Percentiles rank a stretch among this genome's conserved stretches.
Conservation (phyloP, 1,139 yeast species). For the Kodamaea sp. region DNA sequence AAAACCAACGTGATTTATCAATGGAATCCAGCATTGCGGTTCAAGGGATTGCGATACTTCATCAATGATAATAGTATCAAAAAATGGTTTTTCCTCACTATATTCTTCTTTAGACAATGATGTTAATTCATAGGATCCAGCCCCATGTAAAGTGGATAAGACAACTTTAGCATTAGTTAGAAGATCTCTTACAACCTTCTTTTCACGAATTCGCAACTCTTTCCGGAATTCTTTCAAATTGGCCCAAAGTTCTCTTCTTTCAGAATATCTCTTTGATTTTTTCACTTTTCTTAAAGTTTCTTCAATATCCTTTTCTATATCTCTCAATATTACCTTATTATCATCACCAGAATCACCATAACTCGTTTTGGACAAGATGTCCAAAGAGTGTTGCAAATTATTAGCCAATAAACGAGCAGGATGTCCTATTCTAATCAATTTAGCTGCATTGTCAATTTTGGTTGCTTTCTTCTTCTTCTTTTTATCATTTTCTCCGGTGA, state of each 20-base stretch:
- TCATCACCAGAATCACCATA: conserved; percentile 38
- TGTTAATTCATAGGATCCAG: conserved; percentile 67
- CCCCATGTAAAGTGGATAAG: conserved; percentile 81
- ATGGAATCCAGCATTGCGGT: conserved; percentile 96
- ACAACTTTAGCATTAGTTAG: conserved; percentile 64
- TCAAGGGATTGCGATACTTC: conserved; percentile 94
- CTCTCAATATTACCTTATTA: conserved; percentile 60
- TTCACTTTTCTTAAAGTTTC: conserved; percentile 54
- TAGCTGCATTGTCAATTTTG: conserved; percentile 41
- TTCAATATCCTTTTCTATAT: conserved; percentile 68
- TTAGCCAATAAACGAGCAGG: conserved; percentile 76
- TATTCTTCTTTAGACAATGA: conserved; percentile 35
- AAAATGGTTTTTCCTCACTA: conserved; percentile 38
- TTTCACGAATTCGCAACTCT: conserved; percentile 67
- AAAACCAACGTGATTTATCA: conserved; percentile 61
- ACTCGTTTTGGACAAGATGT: conserved; percentile 56
- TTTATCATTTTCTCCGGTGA: conserved; percentile 15
- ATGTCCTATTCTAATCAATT: conserved; percentile 81
- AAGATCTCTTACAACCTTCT: conserved; percentile 56
- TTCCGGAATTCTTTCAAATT: conserved; percentile 67
- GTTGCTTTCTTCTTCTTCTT: conserved; percentile 17
- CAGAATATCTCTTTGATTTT: conserved; percentile 62
- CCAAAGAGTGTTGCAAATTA: conserved; percentile 72
- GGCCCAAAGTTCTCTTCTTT: conserved; percentile 62
- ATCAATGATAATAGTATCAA: conserved; percentile 85